These are phyloP conservation scores for Magnusiomyces magnusii DNA, from an alignment of 1,139 yeast genomes.

Conservation along the genomic window DNA sequence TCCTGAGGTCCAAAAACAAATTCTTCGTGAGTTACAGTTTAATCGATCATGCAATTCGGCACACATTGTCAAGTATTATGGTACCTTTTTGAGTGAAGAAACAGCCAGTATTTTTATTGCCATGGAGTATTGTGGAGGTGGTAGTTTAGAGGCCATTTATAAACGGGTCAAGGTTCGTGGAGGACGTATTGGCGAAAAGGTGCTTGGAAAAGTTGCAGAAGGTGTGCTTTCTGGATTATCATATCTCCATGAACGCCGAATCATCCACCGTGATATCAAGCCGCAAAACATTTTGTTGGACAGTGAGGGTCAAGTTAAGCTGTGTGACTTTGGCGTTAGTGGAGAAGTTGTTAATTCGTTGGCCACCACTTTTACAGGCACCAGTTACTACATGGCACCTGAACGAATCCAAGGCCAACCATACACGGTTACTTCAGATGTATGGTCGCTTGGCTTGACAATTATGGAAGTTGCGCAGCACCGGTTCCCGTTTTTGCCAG, in stretches of 20 bases:
- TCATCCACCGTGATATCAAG: slow-evolving; percentile 84
- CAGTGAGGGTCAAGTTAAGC: slow-evolving; percentile 67
- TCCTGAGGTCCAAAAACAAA: slow-evolving; percentile 72
- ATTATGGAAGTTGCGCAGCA: slow-evolving; percentile 89
- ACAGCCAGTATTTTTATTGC: slow-evolving; percentile 78
- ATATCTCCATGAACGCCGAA: slow-evolving; percentile 77
- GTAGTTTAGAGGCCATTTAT: slow-evolving; percentile 85
- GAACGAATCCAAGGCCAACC: slow-evolving; percentile 94
- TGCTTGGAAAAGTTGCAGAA: slow-evolving; percentile 81
- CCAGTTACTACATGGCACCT: slow-evolving; percentile 98
- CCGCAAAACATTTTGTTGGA: slow-evolving; percentile 86
- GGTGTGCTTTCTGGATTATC: slow-evolving; percentile 77
- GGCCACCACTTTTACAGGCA: slow-evolving; percentile 95
- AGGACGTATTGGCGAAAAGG: slow-evolving; percentile 87
- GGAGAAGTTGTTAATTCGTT: slow-evolving; percentile 94
- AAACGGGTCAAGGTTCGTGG: slow-evolving; percentile 54
- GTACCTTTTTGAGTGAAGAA: slow-evolving; percentile 74
- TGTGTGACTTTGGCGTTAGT: slow-evolving; percentile 98
- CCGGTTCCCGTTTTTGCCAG: slow-evolving; percentile 59
- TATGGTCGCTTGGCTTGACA: slow-evolving; percentile 93
- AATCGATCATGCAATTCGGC: slow-evolving; percentile 76
- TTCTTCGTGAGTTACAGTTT: slow-evolving; percentile 80
- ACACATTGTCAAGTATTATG: slow-evolving; percentile 83
- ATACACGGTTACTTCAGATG: slow-evolving; percentile 88
- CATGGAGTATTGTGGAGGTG: slow-evolving; percentile 97